A percentile compares a stretch with the other conserved stretches of the same genome.
Conservation (phyloP, 148 eudicot species). For the Talinum fruticosum region DNA sequence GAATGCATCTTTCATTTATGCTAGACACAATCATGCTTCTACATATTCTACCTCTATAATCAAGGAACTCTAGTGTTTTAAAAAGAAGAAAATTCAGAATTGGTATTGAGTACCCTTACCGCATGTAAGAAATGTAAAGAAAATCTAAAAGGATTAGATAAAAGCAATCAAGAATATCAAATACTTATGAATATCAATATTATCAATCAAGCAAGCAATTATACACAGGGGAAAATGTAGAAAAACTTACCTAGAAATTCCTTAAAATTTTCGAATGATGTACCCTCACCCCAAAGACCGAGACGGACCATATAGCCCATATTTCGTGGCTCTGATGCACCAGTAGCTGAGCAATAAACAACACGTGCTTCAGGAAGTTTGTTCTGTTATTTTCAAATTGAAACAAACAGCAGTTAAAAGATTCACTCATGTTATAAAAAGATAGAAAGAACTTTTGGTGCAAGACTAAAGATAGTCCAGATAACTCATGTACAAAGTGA, state of each 20-base stretch:
- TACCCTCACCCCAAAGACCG: constrained; percentile 97
- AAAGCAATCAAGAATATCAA: neutral
- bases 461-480: neutral
- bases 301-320: constrained; percentile 99
- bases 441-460: neutral
- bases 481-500: neutral
- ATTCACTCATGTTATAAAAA: neutral
- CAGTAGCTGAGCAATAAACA: constrained; percentile 97
- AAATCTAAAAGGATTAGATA: neutral
- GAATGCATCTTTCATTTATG: too few relatives aligned
- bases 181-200: neutral
- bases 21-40: neutral
- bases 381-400: constrained; percentile 46
- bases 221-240: neutral
- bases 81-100: neutral
- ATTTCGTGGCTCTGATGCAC: constrained; percentile 98
- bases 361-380: constrained; percentile 97
- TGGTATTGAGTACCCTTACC: neutral
- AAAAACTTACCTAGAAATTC: constrained; percentile 69
- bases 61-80: neutral
- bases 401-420: constrained; percentile 27
- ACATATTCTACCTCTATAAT: neutral
- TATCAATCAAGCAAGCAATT: neutral
- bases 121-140: neutral
- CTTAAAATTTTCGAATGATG: constrained; percentile 69